A percentile compares a stretch with the other conserved stretches of the same genome.
These are phyloP conservation scores for Daphne laureola DNA, from an alignment of 441 rosid species.

Conservation along the genomic window DNA sequence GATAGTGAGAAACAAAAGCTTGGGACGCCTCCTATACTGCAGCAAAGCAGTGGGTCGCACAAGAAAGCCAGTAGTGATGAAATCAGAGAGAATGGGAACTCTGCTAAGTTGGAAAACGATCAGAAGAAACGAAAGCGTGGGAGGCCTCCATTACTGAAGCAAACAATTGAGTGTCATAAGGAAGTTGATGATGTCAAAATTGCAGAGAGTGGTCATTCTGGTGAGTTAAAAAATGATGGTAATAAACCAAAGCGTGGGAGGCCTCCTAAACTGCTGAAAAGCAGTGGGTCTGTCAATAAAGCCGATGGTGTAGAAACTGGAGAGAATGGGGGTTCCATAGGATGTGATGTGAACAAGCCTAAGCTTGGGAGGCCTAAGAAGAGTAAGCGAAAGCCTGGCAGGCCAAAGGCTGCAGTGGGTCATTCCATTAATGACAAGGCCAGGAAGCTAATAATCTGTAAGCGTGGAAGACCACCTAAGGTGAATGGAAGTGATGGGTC, in stretches of 20 bases:
- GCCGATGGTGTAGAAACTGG: neutral
- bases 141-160: conserved; percentile 14
- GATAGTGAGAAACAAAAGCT: conserved; percentile 17
- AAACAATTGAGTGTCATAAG: conserved; percentile 3
- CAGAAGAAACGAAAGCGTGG: conserved; percentile 7
- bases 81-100: conserved; percentile 9
- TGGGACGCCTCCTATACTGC: conserved; percentile 25
- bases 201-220: conserved; percentile 9
- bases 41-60: conserved; percentile 4
- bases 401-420: no score
- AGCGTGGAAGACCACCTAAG: conserved; percentile 13
- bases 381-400: neutral
- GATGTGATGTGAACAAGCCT: neutral
- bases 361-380: neutral
- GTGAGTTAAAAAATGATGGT: conserved; percentile 5
- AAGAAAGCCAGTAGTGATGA: conserved; percentile 8
- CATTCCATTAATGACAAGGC: neutral
- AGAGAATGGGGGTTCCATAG: conserved; percentile 5
- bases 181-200: conserved; percentile 7
- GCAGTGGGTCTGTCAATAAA: neutral
- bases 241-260: conserved; percentile 10
- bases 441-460: conserved; percentile 7
- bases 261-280: conserved; percentile 2
- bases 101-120: conserved; percentile 6
- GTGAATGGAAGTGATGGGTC: conserved; percentile 1